Percentiles rank a stretch among this genome's conserved stretches.
Evolutionary conservation across 768 basidiomycete species (phyloP).

Genomic region (Rhodotorula kratochvilovae): DNA sequence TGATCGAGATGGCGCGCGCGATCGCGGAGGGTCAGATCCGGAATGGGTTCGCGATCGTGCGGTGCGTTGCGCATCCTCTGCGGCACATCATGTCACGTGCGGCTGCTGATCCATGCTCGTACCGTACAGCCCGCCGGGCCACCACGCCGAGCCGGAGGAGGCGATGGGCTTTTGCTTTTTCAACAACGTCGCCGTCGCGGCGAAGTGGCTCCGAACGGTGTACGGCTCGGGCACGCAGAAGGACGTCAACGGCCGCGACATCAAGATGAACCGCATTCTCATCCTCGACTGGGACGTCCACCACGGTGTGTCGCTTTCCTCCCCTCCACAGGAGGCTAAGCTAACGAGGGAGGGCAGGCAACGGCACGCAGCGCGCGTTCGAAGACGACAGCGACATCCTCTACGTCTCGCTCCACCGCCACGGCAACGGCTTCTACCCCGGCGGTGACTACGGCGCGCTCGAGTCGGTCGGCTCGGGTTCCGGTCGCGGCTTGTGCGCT

Average conservation of each 20-base stretch:
- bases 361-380: conserved; percentile 94
- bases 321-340: not conserved
- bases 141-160: conserved; percentile 96
- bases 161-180: conserved; percentile 99
- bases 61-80: conserved; percentile 45
- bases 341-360: conserved; percentile 56
- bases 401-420: conserved; percentile 92
- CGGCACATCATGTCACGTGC: too few species aligned
- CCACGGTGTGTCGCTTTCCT: conserved; percentile 59
- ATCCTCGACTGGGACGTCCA: conserved; percentile 99
- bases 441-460: conserved; percentile 83
- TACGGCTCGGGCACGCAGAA: conserved; percentile 49
- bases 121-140: conserved; percentile 67
- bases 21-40: conserved; percentile 75
- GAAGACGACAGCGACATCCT: conserved; percentile 85
- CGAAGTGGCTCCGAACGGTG: conserved; percentile 68
- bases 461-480: conserved; percentile 76
- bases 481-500: conserved; percentile 74
- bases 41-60: conserved; percentile 89
- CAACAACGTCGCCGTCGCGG: conserved; percentile 94
- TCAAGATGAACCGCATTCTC: conserved; percentile 65
- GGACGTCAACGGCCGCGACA: conserved; percentile 28
- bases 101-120: not conserved
- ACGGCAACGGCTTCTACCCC: conserved; percentile 93
- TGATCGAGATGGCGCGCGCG: conserved; percentile 79